Percentiles rank a stretch among this genome's conserved stretches.
Conservation (phyloP, 257 asterid species). For the Linderniella brevidens region DNA sequence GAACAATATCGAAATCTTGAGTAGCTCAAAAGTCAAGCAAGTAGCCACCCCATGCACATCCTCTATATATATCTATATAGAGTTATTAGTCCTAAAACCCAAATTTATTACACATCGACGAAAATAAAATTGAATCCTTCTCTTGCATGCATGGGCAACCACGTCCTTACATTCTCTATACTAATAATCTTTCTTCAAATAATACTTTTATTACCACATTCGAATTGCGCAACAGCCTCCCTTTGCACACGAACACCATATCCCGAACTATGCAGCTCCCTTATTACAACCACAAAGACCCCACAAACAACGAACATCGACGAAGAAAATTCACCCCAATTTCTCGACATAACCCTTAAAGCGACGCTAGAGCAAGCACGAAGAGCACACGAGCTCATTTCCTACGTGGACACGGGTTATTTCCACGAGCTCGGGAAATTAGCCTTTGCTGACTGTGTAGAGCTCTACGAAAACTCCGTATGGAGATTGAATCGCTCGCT, state of each 20-base stretch:
- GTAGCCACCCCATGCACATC: no score
- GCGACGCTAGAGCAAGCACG: constrained; percentile 38
- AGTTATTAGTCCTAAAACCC: no score
- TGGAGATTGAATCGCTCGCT: constrained; percentile 41
- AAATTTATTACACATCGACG: no score
- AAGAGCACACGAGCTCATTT: constrained; percentile 23
- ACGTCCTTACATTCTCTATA: no score
- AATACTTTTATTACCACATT: no score
- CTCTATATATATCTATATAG: no score
- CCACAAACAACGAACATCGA: neutral
- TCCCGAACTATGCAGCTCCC: constrained; percentile 39
- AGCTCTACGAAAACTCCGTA: constrained; percentile 31
- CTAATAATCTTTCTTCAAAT: no score
- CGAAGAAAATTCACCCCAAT: constrained; percentile 14
- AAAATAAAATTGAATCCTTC: no score
- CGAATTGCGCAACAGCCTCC: no score
- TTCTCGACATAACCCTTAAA: constrained; percentile 25
- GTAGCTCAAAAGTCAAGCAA: no score
- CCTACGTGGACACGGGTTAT: constrained; percentile 27
- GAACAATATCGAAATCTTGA: no score
- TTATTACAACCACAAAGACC: constrained; percentile 21
- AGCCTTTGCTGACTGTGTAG: constrained; percentile 61
- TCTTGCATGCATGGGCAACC: no score
- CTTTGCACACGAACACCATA: constrained; percentile 50
- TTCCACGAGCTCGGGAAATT: constrained; percentile 31